phyloP scores from a whole-genome alignment of 768 basidiomycete species.

The Mycena chlorophos region DNA sequence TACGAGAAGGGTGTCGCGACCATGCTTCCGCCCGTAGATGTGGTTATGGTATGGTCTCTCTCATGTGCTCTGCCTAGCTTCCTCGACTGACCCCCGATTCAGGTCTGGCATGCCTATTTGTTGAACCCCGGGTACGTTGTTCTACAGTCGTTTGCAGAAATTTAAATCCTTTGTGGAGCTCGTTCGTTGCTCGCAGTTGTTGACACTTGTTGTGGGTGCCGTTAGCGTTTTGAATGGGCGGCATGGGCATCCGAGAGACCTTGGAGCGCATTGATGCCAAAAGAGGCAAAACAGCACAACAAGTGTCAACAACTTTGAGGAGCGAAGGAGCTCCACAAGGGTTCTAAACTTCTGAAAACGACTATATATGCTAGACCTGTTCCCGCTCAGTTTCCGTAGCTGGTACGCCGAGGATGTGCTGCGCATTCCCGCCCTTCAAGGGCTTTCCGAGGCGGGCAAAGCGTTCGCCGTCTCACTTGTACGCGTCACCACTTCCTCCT shows the following conservation, averaged over 20 bases:
- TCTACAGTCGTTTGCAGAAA: too few species aligned
- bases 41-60: conserved; percentile 13
- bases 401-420: conserved; percentile 36
- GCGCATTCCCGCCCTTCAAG: conserved; percentile 24
- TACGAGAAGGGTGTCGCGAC: conserved; percentile 16
- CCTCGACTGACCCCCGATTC: neutral
- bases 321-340: too few species aligned
- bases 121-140: conserved; percentile 25
- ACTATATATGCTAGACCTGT: too few species aligned
- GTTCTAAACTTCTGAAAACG: neutral
- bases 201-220: too few species aligned
- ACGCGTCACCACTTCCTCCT: neutral
- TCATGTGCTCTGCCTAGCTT: neutral
- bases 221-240: too few species aligned
- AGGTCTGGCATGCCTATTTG: conserved; percentile 42
- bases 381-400: too few species aligned
- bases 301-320: too few species aligned
- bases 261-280: too few species aligned
- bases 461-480: conserved; percentile 24
- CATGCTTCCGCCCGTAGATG: conserved; percentile 15
- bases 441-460: conserved; percentile 24
- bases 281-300: too few species aligned
- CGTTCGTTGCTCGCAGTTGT: too few species aligned
- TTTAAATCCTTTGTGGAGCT: too few species aligned
- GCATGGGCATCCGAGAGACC: too few species aligned